Evolutionary conservation across 306 rosid genomes (phyloP), one percentile per base, ranked within the genome.

Genomic region (Trichosanthes cucumerina): DNA sequence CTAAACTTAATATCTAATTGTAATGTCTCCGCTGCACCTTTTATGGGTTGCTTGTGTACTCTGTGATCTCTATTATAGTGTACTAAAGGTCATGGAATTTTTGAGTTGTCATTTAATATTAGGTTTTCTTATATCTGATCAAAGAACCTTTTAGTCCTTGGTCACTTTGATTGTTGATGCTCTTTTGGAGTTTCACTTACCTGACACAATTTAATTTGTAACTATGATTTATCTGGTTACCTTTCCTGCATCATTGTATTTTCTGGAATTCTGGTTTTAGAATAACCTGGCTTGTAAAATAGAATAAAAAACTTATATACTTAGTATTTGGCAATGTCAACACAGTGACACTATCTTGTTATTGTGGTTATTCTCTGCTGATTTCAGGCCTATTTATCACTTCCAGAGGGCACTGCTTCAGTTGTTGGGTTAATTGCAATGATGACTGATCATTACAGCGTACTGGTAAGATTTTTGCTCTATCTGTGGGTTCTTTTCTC

Each of bases 371-470:
- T 79, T 62, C 69, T 44, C 15, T 74, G 78, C 36, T 85, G 78
- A 82, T 84, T 88, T 62, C 92, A 95, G 99, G 97, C 96, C 72
- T 95, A 95, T 83, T 88, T 95, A 80, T 95, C 99, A 81, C 97
- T 95, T 86, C 97, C 99, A 31, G 99, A 95, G 85, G 99, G 99
- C 73, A 88, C 95, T 82, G 97, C 99, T 76, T 95, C 99, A 73
- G 97, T 92, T 63, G 88, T 88, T 87, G 99, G 99, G 78, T 87
- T 95, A 53, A 88, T 83, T 83, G 99, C 97, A 44, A 92, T 95
- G 99, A 92, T 95, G 97, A 88, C 89, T 38, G 97, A 95, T 81
- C 96, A 95, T 82, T 95, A 95, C 80, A 82, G 85, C 83, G 82
- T 91, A 66, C 85, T 92, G 96, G 97, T 95, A 82, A 87, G 93